Evolutionary conservation across 2,329 filamentous ascomycete species (phyloP), one percentile per base, ranked within the genome.

Genomic region (Talaromyces sp.): DNA sequence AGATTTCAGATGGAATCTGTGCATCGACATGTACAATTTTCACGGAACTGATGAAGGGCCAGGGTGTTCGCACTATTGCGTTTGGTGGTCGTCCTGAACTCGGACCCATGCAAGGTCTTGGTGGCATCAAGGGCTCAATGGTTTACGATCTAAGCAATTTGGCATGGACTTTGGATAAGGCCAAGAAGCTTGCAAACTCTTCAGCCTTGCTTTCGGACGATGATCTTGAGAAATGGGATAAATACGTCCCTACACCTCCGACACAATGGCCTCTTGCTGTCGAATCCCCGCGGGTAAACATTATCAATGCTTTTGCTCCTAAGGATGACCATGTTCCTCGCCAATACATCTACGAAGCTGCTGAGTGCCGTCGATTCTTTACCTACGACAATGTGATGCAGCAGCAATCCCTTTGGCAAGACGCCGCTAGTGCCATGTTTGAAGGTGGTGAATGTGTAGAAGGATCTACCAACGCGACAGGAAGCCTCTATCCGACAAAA

Each of bases 281-380:
- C 8, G 4, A 17, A 2, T 5, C 6, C 2, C 33, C 22, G 3
- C 3, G 10, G 9, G 61, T 76, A 47, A 78, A 78, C 54, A 62
- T 71, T 13, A 61, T 69, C 44, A 75, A 77, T 55, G 57, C 71
- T 35, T 74, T 75, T 27, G 69, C 72, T 33, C 68, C 72, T 11
- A 70, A 67, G 33, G 71, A 75, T 29, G 49, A 70, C 44, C 63
- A 67, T 33, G 61, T 74, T 0, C 78, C 82, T 14, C 67, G 78
- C 11, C 83, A 87, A 58, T 86, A 85, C 59, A 65, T 80, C 2
- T 81, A 82, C 49, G 80, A 85, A 55, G 77, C 81, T 0, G 80
- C 83, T 1, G 79, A 82, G 57, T 86, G 83, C 55, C 74, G 82
- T 4, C 65, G 86, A 4, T 86, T 77, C 62, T 86, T 80, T 57